Conservation (phyloP, 768 basidiomycete species). For the Mrakia frigida region DNA sequence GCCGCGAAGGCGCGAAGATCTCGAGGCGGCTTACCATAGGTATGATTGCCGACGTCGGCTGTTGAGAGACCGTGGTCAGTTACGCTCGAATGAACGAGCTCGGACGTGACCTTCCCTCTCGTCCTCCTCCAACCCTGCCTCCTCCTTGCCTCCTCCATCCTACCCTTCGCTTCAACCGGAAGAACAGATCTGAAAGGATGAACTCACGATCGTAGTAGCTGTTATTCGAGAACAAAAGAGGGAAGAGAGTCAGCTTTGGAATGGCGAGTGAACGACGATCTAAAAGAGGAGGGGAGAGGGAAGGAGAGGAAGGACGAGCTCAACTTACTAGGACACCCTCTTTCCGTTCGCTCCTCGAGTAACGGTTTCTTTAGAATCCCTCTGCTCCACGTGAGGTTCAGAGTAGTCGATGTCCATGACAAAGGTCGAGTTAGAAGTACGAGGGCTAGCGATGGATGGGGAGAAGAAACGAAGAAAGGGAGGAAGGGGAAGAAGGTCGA, state of each 20-base stretch:
- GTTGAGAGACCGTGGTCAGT: not conserved
- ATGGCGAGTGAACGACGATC: not conserved
- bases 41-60: not conserved
- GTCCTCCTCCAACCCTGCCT: not conserved
- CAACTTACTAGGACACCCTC: not conserved
- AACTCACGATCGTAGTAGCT: constrained; percentile 33
- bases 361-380: not conserved
- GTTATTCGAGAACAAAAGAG: not conserved
- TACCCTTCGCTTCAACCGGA: not conserved
- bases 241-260: not conserved
- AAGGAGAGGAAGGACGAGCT: not conserved
- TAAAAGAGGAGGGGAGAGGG: not conserved
- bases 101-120: no score
- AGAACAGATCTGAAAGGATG: not conserved
- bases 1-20: no score
- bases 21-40: no score
- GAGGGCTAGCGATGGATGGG: not conserved
- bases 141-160: not conserved
- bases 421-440: no score
- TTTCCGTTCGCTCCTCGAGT: not conserved
- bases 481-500: not conserved
- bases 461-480: not conserved
- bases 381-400: not conserved
- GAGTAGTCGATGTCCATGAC: not conserved
- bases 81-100: no score